A percentile compares a stretch with the other conserved stretches of the same genome.
These are phyloP conservation scores for Brassica juncea DNA, from an alignment of 345 rosid species.

Conservation along the genomic window DNA sequence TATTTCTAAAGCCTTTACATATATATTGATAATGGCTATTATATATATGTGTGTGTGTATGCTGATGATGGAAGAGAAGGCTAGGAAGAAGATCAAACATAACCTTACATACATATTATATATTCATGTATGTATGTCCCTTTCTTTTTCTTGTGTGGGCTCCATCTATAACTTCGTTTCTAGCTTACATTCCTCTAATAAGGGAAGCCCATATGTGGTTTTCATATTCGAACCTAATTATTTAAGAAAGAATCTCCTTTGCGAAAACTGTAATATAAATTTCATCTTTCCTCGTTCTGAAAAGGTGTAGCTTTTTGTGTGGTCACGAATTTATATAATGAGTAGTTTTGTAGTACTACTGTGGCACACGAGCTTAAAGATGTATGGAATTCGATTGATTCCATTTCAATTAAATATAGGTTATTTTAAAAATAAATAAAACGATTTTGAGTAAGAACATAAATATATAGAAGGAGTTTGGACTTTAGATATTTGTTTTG, in stretches of 20 bases:
- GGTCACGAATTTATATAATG: conserved; percentile 29
- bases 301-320: conserved; percentile 36
- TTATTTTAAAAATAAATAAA: neutral
- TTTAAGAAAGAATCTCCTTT: conserved; percentile 30
- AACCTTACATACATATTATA: conserved; percentile 13
- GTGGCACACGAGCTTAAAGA: neutral
- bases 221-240: conserved; percentile 29
- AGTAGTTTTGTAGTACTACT: neutral
- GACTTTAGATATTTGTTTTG: neutral
- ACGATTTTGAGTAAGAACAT: neutral
- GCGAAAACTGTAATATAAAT: conserved; percentile 27
- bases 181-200: conserved; percentile 19
- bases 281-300: conserved; percentile 34
- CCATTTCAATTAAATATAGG: neutral
- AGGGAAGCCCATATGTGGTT: conserved; percentile 18
- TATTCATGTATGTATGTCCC: conserved; percentile 15
- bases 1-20: conserved; percentile 49
- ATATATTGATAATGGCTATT: conserved; percentile 15
- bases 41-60: conserved; percentile 11
- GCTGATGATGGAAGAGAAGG: conserved; percentile 32
- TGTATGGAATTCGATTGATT: neutral
- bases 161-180: conserved; percentile 23
- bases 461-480: neutral
- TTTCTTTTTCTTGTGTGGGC: conserved; percentile 22
- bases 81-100: conserved; percentile 29